These are phyloP conservation scores for Elsinoe necatrix DNA, from an alignment of 2,329 filamentous ascomycete species.

Conservation along the genomic window DNA sequence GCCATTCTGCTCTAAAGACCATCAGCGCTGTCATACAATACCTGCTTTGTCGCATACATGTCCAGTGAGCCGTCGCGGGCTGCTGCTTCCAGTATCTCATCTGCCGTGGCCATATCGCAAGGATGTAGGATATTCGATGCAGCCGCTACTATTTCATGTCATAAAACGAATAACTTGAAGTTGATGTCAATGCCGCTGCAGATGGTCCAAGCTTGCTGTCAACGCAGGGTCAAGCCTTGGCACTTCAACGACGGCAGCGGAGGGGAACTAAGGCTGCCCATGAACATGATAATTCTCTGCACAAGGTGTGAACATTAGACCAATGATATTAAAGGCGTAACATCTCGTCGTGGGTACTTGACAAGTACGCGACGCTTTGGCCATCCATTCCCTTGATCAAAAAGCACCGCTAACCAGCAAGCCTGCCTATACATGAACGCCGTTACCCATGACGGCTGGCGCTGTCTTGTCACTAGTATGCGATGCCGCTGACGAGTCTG, in stretches of 20 bases:
- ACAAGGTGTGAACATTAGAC: too few species aligned
- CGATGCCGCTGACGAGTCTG: not conserved
- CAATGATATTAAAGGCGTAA: not conserved
- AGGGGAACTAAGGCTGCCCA: too few species aligned
- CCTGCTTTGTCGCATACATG: conserved; percentile 37
- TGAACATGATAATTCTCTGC: too few species aligned
- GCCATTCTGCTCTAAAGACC: conserved; percentile 58
- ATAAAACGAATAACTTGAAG: not conserved
- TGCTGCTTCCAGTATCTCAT: conserved; percentile 47
- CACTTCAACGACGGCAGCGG: not conserved
- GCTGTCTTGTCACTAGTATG: not conserved
- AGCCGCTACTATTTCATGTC: too few species aligned
- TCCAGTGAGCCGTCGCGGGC: conserved; percentile 52
- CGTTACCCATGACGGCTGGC: not conserved
- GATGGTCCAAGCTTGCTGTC: not conserved
- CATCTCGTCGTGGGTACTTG: not conserved
- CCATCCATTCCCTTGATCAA: too few species aligned
- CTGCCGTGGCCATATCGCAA: conserved; percentile 28
- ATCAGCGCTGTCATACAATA: conserved; percentile 26
- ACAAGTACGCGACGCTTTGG: not conserved
- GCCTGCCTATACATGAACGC: not conserved
- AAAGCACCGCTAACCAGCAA: too few species aligned
- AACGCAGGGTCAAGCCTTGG: not conserved
- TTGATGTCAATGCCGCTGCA: not conserved
- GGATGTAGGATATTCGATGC: too few species aligned